Evolutionary conservation across 2,329 filamentous ascomycete genomes (phyloP), one percentile per base, ranked within the genome.

Genomic region (Cordyceps javanica): DNA sequence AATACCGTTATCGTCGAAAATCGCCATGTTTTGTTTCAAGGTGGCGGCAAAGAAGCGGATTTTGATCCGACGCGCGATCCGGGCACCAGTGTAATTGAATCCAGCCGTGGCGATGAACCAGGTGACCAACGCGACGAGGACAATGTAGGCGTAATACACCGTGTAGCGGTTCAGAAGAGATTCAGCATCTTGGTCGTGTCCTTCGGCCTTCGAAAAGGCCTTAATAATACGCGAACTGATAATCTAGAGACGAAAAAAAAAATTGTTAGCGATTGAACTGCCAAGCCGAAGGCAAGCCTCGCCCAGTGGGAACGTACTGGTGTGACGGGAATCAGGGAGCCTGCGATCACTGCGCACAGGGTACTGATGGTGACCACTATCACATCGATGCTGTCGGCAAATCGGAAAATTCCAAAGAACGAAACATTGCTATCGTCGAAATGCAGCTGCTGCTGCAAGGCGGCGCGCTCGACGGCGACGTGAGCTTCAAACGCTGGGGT

Each of bases 121-220:
- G 66, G 58, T 66, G 13, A 65, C 59, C 54, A 74, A 67, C 19
- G 71, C 69, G 46, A 70, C 69, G 55, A 70, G 60, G 61, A 72
- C 32, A 36, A 58, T 53, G 38, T 58, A 58, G 16, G 42, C 16
- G 30, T 69, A 48, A 14, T n/a, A 48, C n/a, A 21, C 9, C 44
- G 44, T n/a, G 44, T 48, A 48, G 25, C n/a, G n/a, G 21, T 30
- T 48, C 2, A 28, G 21, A 10, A 25, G 23, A 10, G 21, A 14
- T 14, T 45, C 42, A 14, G 42, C 21, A n/a, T 45, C 23, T 23
- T 25, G 42, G n/a, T 45, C 42, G 16, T 45, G 21, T 11, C 28
- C n/a, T 10, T 48, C 26, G 25, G 28, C 44, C 10, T 28, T 28
- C 10, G 25, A 25, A 45, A 48, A 30, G 3, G 28, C 44, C 10